These are phyloP conservation scores for Picea sitchensis DNA, from an alignment of 75 land plant species.

Conservation along the genomic window DNA sequence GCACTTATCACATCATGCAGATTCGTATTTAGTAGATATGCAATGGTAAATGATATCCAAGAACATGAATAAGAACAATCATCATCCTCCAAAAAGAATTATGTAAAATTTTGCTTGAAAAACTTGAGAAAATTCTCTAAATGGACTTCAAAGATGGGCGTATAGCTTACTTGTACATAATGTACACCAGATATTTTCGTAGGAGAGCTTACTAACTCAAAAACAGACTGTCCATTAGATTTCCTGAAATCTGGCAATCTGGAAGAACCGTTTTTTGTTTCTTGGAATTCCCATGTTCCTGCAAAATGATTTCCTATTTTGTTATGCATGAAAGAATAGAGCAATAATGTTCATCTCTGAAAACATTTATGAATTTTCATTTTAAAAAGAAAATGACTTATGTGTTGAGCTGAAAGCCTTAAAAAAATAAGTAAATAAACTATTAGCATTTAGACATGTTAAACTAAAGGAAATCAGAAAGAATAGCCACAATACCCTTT, in stretches of 20 bases:
- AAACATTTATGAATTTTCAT: background rate
- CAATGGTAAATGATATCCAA: background rate
- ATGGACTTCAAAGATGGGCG: background rate
- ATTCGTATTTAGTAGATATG: background rate
- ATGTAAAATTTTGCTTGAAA: background rate
- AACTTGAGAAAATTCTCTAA: background rate
- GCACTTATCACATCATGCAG: background rate
- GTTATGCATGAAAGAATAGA: background rate
- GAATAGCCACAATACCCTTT: background rate
- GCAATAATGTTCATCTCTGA: background rate
- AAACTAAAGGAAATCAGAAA: conserved; percentile 2
- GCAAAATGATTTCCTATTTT: conserved; percentile 12
- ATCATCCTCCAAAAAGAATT: background rate
- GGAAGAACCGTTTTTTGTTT: conserved; percentile 48
- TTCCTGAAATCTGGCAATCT: conserved; percentile 66
- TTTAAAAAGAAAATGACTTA: background rate
- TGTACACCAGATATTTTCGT: conserved; percentile 94
- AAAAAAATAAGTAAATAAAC: background rate
- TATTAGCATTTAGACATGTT: background rate
- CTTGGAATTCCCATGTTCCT: conserved; percentile 73
- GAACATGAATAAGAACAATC: background rate
- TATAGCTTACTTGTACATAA: conserved; percentile 77
- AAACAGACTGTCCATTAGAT: conserved; percentile 54
- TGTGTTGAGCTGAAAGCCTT: background rate
- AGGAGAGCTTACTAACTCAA: conserved; percentile 72